Evolutionary conservation across 2,329 filamentous ascomycete species (phyloP), one percentile per base, ranked within the genome.

Genomic region (Nothophaeocryptopus gaeumannii): DNA sequence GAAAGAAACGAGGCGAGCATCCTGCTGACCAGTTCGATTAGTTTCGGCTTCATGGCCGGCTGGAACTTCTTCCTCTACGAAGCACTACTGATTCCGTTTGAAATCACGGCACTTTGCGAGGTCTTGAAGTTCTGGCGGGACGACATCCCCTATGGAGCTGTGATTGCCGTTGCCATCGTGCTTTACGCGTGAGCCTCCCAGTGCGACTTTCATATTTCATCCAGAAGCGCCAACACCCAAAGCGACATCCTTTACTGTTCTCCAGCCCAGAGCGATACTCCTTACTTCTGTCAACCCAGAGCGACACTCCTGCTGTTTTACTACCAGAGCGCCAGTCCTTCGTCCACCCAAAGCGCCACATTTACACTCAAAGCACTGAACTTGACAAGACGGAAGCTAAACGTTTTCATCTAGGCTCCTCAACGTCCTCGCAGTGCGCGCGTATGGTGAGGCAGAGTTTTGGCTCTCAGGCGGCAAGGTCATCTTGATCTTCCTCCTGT

Each of bases 401-500:
- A 26, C 20, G 20, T 26, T 26, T 7, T 35, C 31, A 38, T n/a
- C 10, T 39, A 51, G 52, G 44, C 33, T 55, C 16, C 39, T 73
- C 51, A 76, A 77, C 56, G 29, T 73, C 20, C 59, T 76, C 11
- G 72, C 72, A 34, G 74, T 76, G 33, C 64, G 68, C 39, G 70
- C 66, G 1, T 76, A 72, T 42, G 74, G 74, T 26, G 72, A 75
- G 52, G 70, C 64, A 26, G 64, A 67, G 45, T 68, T 68, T 56
- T 83, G 79, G 78, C 72, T 83, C 2, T 78, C 79, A 1, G 71
- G 70, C 29, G 71, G 72, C 59, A 76, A 63, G 40, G 56, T 65
- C 33, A 34, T 65, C 26, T 45, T 63, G 29, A 61, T 64, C 46
- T 51, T 64, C 39, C 39, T 57, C 34, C 56, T 64, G 5, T 64